Evolutionary conservation across 371 early-diverging fungal species (phyloP).

Genomic region (Nematocida homosporus): DNA sequence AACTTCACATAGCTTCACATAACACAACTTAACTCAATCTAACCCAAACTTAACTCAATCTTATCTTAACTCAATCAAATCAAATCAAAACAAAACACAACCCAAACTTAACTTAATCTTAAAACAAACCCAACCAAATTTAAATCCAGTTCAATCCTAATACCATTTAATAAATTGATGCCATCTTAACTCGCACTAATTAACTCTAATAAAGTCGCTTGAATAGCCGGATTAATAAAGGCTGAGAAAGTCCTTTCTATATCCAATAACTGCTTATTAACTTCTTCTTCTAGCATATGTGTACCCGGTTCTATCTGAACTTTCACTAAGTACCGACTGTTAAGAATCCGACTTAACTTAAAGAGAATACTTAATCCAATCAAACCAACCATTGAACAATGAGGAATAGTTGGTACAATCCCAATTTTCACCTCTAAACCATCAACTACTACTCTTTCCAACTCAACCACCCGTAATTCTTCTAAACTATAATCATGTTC

Average conservation of each 20-base stretch:
- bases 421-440: constrained; percentile 36
- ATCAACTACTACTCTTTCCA: constrained; percentile 51
- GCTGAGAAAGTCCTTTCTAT: constrained; percentile 98
- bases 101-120: background rate
- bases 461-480: constrained; percentile 69
- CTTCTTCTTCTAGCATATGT: constrained; percentile 82
- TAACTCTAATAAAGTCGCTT: constrained; percentile 47
- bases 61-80: no score
- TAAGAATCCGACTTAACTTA: constrained; percentile 76
- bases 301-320: constrained; percentile 77
- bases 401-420: constrained; percentile 94
- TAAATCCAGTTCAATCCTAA: no score
- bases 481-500: constrained; percentile 74
- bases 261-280: constrained; percentile 95
- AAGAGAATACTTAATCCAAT: constrained; percentile 94
- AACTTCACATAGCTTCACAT: no score
- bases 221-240: constrained; percentile 74
- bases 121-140: background rate
- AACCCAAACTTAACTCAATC: no score
- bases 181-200: background rate
- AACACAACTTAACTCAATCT: no score
- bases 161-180: background rate
- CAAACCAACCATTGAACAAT: constrained; percentile 97
- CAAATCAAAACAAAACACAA: background rate
- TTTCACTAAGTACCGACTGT: constrained; percentile 76